Percentiles rank a stretch among this genome's conserved stretches.
phyloP scores from a whole-genome alignment of 2,329 filamentous ascomycete genomes.

The Arthrinium puccinioides region DNA sequence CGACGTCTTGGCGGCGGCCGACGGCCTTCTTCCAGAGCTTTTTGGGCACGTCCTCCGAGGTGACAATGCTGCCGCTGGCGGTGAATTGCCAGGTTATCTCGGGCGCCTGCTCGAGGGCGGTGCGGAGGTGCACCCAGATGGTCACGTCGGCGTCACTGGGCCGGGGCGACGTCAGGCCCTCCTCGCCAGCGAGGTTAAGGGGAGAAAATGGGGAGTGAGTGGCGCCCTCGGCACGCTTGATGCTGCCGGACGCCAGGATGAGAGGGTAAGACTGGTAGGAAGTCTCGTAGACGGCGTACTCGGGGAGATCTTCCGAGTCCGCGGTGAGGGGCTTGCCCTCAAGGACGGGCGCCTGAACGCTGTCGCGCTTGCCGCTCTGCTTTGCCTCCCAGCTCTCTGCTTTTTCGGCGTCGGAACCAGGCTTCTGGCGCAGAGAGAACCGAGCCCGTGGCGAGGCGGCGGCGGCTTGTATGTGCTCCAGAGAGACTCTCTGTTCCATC shows the following conservation, averaged over 20 bases:
- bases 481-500: conserved; percentile 24
- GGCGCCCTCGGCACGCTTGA: conserved; percentile 33
- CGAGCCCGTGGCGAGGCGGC: conserved; percentile 28
- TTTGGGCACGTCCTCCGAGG: conserved; percentile 24
- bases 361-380: conserved; percentile 20
- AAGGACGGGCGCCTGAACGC: conserved; percentile 14
- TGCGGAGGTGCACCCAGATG: conserved; percentile 32
- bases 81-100: conserved; percentile 29
- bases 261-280: conserved; percentile 36
- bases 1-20: conserved; percentile 31
- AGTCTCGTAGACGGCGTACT: conserved; percentile 35
- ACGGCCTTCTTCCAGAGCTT: conserved; percentile 33
- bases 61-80: conserved; percentile 27
- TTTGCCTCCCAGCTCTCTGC: conserved; percentile 28
- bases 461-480: conserved; percentile 27
- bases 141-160: conserved; percentile 30
- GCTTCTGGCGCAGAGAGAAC: conserved; percentile 23
- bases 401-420: conserved; percentile 14
- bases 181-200: conserved; percentile 13
- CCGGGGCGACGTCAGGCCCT: conserved; percentile 19
- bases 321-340: conserved; percentile 23
- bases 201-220: conserved; percentile 22
- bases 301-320: conserved; percentile 27
- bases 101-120: conserved; percentile 23
- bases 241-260: conserved; percentile 30